Evolutionary conservation across 1,284 basidiomycete species (phyloP), one percentile per base, ranked within the genome.

Genomic region (Bjerkandera adusta): DNA sequence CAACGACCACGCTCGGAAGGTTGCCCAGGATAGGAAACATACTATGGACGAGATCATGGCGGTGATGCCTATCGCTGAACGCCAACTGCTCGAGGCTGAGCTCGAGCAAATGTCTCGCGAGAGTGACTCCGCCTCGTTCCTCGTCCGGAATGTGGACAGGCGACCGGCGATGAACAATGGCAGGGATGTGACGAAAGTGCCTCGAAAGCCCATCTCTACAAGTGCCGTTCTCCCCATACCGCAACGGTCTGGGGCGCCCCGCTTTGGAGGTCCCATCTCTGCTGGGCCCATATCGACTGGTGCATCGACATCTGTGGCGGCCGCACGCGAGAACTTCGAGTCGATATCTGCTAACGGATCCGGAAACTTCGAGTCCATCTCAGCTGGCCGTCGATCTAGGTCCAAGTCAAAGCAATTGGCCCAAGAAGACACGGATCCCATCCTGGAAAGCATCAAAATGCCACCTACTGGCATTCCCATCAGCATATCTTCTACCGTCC

Each of bases 41-140:
- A 86, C 88, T 73, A 80, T 92, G 45, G 74, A 81, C 37, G 82
- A 85, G 34, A 70, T 87, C 44, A 70, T 84, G 50, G 68, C 72
- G 2, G 70, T 79, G 0, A 69, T 89, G 48, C 81, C 85, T 0
- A 67, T 69, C 2, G 74, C 77, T 0, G 85, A 88, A 57, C 69
- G 78, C 20, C 63, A 64, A 20, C 57, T 77, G n/a, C 62, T 82
- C 0, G 79, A 83, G 53, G 62, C 68, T 10, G 75, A 80, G 47
- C 62, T 83, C 4, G 72, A 69, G 36, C 61, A 64, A 24, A 57
- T 61, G 35, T 45, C 58, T 3, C 55, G 56, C 20, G 43, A 41
- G 18, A 48, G 56, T 48, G 32, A 53, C 44, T 39, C 57, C 45
- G 21, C 32, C 41, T 2, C 53, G 12, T 24, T 45, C 43, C n/a